A percentile compares a stretch with the other conserved stretches of the same genome.
These are phyloP conservation scores for Rhamnella rubrinervis DNA, from an alignment of 331 rosid species.

Conservation along the genomic window DNA sequence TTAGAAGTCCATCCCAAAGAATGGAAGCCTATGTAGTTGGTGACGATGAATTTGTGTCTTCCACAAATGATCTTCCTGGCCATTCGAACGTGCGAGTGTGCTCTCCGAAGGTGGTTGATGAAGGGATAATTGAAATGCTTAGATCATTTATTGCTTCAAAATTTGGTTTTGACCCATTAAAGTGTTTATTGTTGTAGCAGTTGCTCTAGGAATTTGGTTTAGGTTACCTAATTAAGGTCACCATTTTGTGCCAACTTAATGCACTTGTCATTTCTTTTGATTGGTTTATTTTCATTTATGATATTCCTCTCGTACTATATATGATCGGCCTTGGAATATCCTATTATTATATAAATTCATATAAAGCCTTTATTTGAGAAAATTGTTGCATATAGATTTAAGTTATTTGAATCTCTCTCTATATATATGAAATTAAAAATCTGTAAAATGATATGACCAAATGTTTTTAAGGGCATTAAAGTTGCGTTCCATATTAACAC, in stretches of 20 bases:
- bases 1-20: constrained; percentile 60
- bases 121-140: constrained; percentile 15
- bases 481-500: no score
- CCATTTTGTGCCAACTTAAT: constrained; percentile 74
- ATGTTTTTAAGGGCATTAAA: no score
- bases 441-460: no score
- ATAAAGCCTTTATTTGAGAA: no score
- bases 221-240: constrained; percentile 45
- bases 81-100: constrained; percentile 14
- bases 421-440: no score
- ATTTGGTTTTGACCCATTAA: constrained; percentile 49
- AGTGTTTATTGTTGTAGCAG: constrained; percentile 36
- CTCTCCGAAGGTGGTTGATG: constrained; percentile 31
- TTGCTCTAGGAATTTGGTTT: constrained; percentile 53
- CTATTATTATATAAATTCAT: no score
- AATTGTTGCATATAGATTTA: no score
- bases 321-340: no score
- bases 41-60: constrained; percentile 62
- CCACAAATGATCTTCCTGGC: constrained; percentile 47
- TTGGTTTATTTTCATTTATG: no score
- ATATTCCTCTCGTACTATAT: no score
- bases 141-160: constrained; percentile 22
- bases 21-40: constrained; percentile 36
- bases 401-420: no score
- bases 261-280: constrained; percentile 10